These are phyloP conservation scores for Fusarium lateritium DNA, from an alignment of 2,329 filamentous ascomycete species.

Conservation along the genomic window DNA sequence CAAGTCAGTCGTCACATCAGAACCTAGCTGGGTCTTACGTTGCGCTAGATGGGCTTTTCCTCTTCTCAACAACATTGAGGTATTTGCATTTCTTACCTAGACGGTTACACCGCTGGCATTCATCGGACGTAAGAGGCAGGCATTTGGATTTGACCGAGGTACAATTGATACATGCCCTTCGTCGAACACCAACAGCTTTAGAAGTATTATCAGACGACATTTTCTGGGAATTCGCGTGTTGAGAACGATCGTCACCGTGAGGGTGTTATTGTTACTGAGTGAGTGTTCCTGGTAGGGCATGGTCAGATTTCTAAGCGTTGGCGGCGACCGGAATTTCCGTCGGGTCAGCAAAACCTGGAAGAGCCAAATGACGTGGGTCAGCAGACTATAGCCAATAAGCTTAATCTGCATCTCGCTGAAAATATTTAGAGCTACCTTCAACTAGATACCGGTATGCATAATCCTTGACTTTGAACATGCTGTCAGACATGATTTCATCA, in stretches of 20 bases:
- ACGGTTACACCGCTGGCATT: conserved; percentile 32
- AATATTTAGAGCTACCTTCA: neutral
- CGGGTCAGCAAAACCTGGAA: conserved; percentile 11
- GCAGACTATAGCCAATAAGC: conserved; percentile 6
- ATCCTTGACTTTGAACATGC: no score
- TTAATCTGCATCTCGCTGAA: neutral
- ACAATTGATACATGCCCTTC: conserved; percentile 35
- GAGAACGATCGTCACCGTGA: neutral
- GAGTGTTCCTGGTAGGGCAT: neutral
- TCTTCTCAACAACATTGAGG: conserved; percentile 23
- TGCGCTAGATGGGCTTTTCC: conserved; percentile 17
- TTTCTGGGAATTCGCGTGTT: neutral
- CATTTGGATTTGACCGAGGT: conserved; percentile 36
- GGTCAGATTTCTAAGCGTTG: neutral
- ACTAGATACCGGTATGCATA: neutral
- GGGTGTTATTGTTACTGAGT: no score
- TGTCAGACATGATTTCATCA: neutral
- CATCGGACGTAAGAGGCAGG: conserved; percentile 24
- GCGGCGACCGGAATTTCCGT: conserved; percentile 17
- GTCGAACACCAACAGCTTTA: conserved; percentile 9
- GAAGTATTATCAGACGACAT: conserved; percentile 6
- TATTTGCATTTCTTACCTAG: conserved; percentile 25
- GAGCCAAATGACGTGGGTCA: conserved; percentile 19
- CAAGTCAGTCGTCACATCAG: no score
- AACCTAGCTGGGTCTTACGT: conserved; percentile 1